Evolutionary conservation across 352 stramenopile genomes (phyloP).

Genomic region (Globisporangium rhizosaccharum): DNA sequence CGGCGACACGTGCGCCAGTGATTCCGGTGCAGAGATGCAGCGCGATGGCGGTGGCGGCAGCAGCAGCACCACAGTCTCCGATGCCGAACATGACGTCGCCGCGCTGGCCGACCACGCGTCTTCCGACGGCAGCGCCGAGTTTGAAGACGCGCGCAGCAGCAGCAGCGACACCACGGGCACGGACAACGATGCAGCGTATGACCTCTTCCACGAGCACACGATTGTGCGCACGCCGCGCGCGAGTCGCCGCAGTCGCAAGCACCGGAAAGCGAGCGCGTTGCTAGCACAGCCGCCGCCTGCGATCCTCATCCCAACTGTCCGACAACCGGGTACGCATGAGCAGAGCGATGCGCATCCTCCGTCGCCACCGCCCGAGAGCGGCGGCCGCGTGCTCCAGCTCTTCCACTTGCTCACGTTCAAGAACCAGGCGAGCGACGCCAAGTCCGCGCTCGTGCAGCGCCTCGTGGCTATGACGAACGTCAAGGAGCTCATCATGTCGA

Average conservation of each 20-base stretch:
- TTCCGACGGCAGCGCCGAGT: slow-evolving; percentile 3
- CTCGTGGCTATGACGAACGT: slow-evolving; percentile 50
- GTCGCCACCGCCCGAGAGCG: slow-evolving; percentile 6
- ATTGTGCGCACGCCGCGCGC: background rate
- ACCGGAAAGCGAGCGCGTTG: slow-evolving; percentile 1
- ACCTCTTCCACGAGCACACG: slow-evolving; percentile 35
- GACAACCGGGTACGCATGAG: background rate
- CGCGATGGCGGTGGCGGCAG: background rate
- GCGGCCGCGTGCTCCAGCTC: slow-evolving; percentile 41
- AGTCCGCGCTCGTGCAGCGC: slow-evolving; percentile 47
- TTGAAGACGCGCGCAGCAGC: slow-evolving; percentile 18
- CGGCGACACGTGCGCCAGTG: slow-evolving; percentile 7
- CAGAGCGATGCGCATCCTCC: background rate
- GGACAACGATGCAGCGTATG: slow-evolving; percentile 7
- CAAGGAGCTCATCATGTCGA: slow-evolving; percentile 55
- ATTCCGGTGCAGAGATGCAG: slow-evolving; percentile 19
- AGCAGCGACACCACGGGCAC: slow-evolving; percentile 29
- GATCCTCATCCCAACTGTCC: slow-evolving; percentile 2
- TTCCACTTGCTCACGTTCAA: slow-evolving; percentile 63
- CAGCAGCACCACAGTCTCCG: slow-evolving; percentile 8
- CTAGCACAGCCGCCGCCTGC: slow-evolving; percentile 2
- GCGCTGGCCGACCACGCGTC: slow-evolving; percentile 5
- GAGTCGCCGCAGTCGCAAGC: slow-evolving; percentile 1
- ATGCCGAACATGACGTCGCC: slow-evolving; percentile 12
- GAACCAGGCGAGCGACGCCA: slow-evolving; percentile 43